Evolutionary conservation across 305 asterid species (phyloP), one percentile per base, ranked within the genome.

Genomic region (Fraxinus sp.): DNA sequence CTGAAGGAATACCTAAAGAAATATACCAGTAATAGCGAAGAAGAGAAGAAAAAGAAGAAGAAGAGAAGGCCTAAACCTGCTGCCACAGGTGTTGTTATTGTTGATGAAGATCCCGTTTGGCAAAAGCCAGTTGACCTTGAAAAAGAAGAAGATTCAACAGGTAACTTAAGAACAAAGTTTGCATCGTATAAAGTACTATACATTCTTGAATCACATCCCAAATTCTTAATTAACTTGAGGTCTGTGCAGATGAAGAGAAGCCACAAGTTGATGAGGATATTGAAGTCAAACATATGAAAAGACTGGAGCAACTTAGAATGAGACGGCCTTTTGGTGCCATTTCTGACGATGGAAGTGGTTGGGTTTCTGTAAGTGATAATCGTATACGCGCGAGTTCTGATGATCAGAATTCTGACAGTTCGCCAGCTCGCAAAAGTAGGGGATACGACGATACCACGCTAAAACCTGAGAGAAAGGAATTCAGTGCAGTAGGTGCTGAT

Each of bases 271-370:
- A 95, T 68, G 98, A 91, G 86, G 98, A 91, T 87, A 88, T 94
- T 82, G 98, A 93, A 77, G 95, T 95, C 81, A 95, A 91, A 82
- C 94, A 93, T 44, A 87, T 95, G 97, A 95, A 88, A 86, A 91
- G 97, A 81, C 84, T 94, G 74, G 98, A 95, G 89, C 86, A 86
- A 80, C 86, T 94, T 68, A 87, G 84, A 78, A 70, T 91, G 3
- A 88, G 89, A 84, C 91, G 93, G 6, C 95, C 94, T 36, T 88
- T 81, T 77, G 98, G 98, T 71, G 84, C 86, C 80, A 88, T 94
- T 83, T 92, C 97, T 36, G 98, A 95, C 87, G 98, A 95, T 87
- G 98, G 98, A 83, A 94, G 99, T 89, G 99, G 99, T 76, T 95
- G 99, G 99, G 85, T 92, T 49, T 81, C 97, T 22, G 83, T 93